Evolutionary conservation across 345 rosid genomes (phyloP), one percentile per base, ranked within the genome.

Genomic region (Durio zibethinus): DNA sequence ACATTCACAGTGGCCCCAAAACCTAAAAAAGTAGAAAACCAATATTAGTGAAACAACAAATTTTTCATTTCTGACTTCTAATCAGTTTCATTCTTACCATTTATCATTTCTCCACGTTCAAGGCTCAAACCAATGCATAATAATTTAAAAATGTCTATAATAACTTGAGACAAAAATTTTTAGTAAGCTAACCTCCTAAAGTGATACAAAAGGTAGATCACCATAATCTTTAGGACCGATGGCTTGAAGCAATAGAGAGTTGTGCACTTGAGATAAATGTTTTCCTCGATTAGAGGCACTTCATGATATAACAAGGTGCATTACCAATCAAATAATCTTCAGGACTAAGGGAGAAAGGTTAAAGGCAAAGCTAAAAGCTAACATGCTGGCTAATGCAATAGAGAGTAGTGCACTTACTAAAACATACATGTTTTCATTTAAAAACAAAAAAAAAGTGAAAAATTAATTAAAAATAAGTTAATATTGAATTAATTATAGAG

Each of bases 1-100:
- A 92, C 95, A 81, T 90, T 92, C 81, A 92, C 47, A 27, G 95
- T 85, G 7, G 97, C 97, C 29, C 97, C 95, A 72, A 89, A 64
- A 10, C 92, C 92, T 89, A 59, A 38, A 80, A 36, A 18, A 23
- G 12, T 4, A 14, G 2, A 35, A 21, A 38, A 10, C 11, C 74
- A n/a, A 64, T 56, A 66, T 14, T 21, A 0, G n/a, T 35, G 53
- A 57, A 47, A 21, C n/a, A 50, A 8, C 27, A 62, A 42, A 33
- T 7, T 48, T n/a, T 33, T 29, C 68, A 54, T 1, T 63, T 40
- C n/a, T n/a, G n/a, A n/a, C n/a, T n/a, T n/a, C n/a, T n/a, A n/a
- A n/a, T n/a, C n/a, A n/a, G n/a, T n/a, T n/a, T n/a, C n/a, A n/a
- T n/a, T n/a, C n/a, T n/a, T n/a, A 23, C 16, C 21, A 43, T 27